Percentiles rank a stretch among this genome's conserved stretches.
Conservation (phyloP, 495 filamentous ascomycete genomes). For the Neurospora sp. region DNA sequence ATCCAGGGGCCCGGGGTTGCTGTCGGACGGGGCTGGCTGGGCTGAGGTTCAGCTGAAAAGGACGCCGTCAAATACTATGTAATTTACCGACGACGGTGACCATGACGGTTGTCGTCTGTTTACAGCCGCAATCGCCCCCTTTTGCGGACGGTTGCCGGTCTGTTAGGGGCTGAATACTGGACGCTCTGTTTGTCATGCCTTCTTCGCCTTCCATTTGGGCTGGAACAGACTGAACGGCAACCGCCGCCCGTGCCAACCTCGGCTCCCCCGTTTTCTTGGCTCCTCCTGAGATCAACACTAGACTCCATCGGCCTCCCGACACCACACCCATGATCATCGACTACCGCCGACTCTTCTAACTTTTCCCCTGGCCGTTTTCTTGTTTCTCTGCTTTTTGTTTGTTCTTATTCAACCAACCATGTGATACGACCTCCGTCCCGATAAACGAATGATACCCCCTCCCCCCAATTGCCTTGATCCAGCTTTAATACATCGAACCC, state of each 20-base stretch:
- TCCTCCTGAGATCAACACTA: not conserved
- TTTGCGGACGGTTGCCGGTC: not conserved
- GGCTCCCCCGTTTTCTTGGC: slow-evolving; percentile 1
- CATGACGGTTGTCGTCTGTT: not conserved
- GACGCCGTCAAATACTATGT: not conserved
- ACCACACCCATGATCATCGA: not conserved
- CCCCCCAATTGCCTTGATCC: not conserved
- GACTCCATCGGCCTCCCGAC: not conserved
- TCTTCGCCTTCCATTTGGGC: not conserved
- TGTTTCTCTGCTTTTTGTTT: not conserved
- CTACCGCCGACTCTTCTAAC: not conserved
- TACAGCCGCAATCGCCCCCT: not conserved
- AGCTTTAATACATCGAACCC: not conserved
- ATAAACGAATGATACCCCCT: not conserved
- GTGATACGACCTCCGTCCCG: not conserved
- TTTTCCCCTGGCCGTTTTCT: not conserved
- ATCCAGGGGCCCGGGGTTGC: not conserved
- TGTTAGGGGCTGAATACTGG: not conserved
- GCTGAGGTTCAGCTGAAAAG: not conserved
- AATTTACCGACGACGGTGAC: not conserved
- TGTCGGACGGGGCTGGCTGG: not conserved
- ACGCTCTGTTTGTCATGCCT: not conserved
- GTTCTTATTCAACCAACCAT: not conserved
- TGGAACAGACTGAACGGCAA: not conserved
- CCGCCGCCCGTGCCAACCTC: slow-evolving; percentile 1